These are phyloP conservation scores for Chlorencoelia australis DNA, from an alignment of 2,329 filamentous ascomycete genomes.

Conservation along the genomic window DNA sequence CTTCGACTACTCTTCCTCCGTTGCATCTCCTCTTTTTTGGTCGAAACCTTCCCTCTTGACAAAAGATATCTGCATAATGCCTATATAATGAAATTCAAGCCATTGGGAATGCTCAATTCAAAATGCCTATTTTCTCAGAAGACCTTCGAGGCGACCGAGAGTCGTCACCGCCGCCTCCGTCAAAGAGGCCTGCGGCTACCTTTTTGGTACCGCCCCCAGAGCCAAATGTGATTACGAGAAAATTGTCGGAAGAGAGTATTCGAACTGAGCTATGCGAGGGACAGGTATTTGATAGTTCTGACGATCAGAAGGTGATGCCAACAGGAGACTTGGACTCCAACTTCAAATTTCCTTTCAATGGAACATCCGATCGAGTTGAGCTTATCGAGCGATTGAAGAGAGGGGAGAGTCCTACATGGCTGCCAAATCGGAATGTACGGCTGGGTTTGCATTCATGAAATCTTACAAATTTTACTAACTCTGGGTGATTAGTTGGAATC, in stretches of 20 bases:
- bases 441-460: background rate
- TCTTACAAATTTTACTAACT: no score
- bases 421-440: slow-evolving; percentile 51
- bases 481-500: slow-evolving; percentile 21
- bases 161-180: slow-evolving; percentile 12
- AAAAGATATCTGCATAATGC: background rate
- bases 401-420: slow-evolving; percentile 66
- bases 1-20: no score
- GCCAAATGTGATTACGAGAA: slow-evolving; percentile 24
- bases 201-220: slow-evolving; percentile 11
- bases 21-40: no score
- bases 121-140: slow-evolving; percentile 51
- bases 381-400: slow-evolving; percentile 79
- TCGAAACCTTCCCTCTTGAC: no score
- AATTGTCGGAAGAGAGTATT: slow-evolving; percentile 49
- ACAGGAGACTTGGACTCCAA: slow-evolving; percentile 9
- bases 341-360: slow-evolving; percentile 14
- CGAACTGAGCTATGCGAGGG: slow-evolving; percentile 52
- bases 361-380: slow-evolving; percentile 54
- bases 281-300: slow-evolving; percentile 30
- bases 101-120: slow-evolving; percentile 11
- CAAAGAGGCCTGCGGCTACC: slow-evolving; percentile 18
- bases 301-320: slow-evolving; percentile 8
- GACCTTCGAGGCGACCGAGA: slow-evolving; percentile 32
- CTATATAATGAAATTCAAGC: no score